Evolutionary conservation across 2,329 filamentous ascomycete species (phyloP), one percentile per base, ranked within the genome.

Genomic region (Dactylella cylindrospora): DNA sequence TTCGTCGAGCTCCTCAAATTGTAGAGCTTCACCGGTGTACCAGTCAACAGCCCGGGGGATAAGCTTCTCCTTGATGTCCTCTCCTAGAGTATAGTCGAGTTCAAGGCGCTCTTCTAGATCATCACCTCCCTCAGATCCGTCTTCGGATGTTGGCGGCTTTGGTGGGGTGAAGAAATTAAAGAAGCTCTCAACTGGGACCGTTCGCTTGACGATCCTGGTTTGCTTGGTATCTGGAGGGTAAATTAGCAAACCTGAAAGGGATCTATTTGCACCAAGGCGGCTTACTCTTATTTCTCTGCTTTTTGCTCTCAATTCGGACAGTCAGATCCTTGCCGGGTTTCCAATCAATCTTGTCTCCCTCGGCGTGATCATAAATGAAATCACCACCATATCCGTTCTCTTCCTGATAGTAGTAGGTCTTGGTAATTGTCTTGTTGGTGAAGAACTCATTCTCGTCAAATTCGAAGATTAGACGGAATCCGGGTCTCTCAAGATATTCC

Each of bases 1-100:
- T 65, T 91, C 90, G 50, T 95, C 86, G 31, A 95, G 76, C 74
- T 96, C 91, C 79, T 98, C 93, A 70, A 89, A 98, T 69, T 93
- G 90, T 66, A 98, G 84, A 68, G 93, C 93, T 77, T 98, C 93
- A 57, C 93, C 93, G 47, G 93, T 98, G 75, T 98, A 98, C 93
- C 93, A 98, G 76, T 98, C 93, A 70, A 98, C 93, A 55, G 94
- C 93, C 69, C 91, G 90, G 67, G 93, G 93, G 69, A 98, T 98
- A 67, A 98, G 82, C 79, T 98, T 98, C 82, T 98, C 93, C 79
- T 98, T 98, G 78, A 98, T 96, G 73, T 98, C 93, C 79, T 98
- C 93, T 68, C 93, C 93, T 36, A 98, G 84, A 77, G 97, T 91
- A 76, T 97, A 98, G 77, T 98, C 93, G 46, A 98, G 84, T 78